phyloP scores from a whole-genome alignment of 805 yeast species.

The Ogataea paraovalis region DNA sequence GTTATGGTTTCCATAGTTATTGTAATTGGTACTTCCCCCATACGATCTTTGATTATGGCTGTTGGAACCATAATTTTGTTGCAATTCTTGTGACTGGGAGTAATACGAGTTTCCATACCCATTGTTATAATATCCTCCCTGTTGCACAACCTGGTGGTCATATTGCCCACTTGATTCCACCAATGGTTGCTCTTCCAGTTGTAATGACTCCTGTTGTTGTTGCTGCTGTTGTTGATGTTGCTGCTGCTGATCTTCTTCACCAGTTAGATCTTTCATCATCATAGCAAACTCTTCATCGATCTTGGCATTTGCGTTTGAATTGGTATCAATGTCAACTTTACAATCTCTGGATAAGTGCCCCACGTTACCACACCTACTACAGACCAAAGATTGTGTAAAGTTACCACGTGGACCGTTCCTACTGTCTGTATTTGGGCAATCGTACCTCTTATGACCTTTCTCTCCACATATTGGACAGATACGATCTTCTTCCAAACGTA shows the following conservation, averaged over 20 bases:
- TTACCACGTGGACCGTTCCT: constrained; percentile 15
- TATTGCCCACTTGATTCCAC: too few species aligned
- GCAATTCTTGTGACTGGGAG: background rate
- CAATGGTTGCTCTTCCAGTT: background rate
- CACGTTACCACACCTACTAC: constrained; percentile 71
- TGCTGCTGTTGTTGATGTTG: background rate
- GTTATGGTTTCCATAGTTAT: background rate
- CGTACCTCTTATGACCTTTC: constrained; percentile 58
- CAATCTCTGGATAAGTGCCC: constrained; percentile 94
- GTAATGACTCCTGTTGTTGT: background rate
- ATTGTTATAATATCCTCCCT: background rate
- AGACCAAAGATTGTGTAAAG: constrained; percentile 55
- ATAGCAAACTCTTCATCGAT: constrained; percentile 48
- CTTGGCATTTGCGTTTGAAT: constrained; percentile 13
- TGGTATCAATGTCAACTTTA: constrained; percentile 35
- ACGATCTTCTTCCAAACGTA: constrained; percentile 63
- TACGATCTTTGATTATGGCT: background rate
- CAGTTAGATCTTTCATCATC: constrained; percentile 47
- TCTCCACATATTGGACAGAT: constrained; percentile 65
- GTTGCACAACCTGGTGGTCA: background rate
- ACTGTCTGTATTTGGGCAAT: constrained; percentile 53
- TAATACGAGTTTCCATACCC: background rate
- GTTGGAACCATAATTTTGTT: background rate
- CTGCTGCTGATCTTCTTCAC: constrained; percentile 15
- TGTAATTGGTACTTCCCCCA: background rate